Conservation (phyloP, 805 yeast species). For the Clavispora santaluciae region DNA sequence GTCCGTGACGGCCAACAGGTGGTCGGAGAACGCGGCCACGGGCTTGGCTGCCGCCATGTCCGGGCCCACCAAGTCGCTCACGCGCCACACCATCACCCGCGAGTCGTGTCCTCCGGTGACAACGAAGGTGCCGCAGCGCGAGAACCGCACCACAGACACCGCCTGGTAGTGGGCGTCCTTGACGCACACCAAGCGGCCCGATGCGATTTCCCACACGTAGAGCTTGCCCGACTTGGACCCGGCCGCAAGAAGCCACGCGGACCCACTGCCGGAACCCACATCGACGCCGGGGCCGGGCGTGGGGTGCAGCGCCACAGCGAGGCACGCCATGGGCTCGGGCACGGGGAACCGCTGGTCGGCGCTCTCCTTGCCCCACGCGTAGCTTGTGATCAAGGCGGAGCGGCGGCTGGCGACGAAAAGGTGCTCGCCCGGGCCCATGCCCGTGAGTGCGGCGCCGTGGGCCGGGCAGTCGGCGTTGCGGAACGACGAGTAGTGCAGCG, state of each 20-base stretch:
- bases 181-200: conserved; percentile 69
- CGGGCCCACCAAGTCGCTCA: conserved; percentile 50
- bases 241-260: conserved; percentile 57
- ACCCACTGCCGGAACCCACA: background rate
- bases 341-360: conserved; percentile 77
- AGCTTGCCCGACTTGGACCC: conserved; percentile 73
- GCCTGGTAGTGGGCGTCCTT: conserved; percentile 83
- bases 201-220: conserved; percentile 78
- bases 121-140: conserved; percentile 57
- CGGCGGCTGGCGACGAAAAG: conserved; percentile 61
- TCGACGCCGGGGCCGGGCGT: too few relatives aligned
- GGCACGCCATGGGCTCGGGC: conserved; percentile 69
- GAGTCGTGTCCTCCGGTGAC: conserved; percentile 81
- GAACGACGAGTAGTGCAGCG: conserved; percentile 46
- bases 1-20: conserved; percentile 50
- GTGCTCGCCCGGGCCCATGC: conserved; percentile 44
- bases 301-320: conserved; percentile 45
- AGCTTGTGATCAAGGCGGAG: conserved; percentile 73
- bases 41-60: conserved; percentile 47
- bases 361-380: conserved; percentile 64
- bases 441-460: conserved; percentile 45
- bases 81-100: conserved; percentile 69
- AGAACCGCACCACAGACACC: conserved; percentile 54
- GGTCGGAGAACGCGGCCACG: conserved; percentile 54
- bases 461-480: conserved; percentile 47